phyloP scores from a whole-genome alignment of 768 basidiomycete species.

The Xerocomellus intermedius region DNA sequence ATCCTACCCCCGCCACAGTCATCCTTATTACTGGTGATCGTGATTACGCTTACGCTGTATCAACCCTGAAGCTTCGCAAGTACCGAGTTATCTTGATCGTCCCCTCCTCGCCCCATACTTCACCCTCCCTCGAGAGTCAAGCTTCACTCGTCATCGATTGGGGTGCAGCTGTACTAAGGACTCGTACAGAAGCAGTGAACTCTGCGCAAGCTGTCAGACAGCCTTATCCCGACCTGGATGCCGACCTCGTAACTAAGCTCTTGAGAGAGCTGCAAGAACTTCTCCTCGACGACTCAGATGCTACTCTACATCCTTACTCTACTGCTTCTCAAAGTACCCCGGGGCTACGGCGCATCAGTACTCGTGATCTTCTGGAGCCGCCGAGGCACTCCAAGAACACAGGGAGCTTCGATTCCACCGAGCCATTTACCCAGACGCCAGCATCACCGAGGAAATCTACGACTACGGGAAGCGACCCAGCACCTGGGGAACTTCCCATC shows the following conservation, averaged over 20 bases:
- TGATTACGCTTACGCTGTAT: constrained; percentile 65
- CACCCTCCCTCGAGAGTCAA: constrained; percentile 50
- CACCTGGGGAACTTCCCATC: constrained; percentile 3
- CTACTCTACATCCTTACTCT: neutral
- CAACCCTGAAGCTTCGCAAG: constrained; percentile 51
- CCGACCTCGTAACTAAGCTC: constrained; percentile 19
- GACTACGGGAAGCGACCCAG: constrained; percentile 3
- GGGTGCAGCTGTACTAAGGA: constrained; percentile 39
- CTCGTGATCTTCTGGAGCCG: constrained; percentile 27
- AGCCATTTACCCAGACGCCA: constrained; percentile 1
- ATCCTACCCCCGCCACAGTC: constrained; percentile 50
- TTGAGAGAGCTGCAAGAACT: constrained; percentile 21
- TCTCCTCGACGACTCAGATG: constrained; percentile 14
- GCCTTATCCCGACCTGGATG: constrained; percentile 25
- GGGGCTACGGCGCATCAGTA: constrained; percentile 14
- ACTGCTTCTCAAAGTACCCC: constrained; percentile 1
- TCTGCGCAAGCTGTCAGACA: constrained; percentile 23
- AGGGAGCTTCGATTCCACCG: constrained; percentile 3
- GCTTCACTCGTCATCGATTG: constrained; percentile 55
- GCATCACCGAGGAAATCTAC: constrained; percentile 10
- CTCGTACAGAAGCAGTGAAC: constrained; percentile 21
- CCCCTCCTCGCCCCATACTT: constrained; percentile 35
- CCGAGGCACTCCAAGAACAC: constrained; percentile 9
- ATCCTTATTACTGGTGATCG: constrained; percentile 66
- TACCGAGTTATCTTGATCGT: constrained; percentile 54